Percentiles rank a stretch among this genome's conserved stretches.
Evolutionary conservation across 2,329 filamentous ascomycete genomes (phyloP).

Genomic region (Verticillium nubilum): DNA sequence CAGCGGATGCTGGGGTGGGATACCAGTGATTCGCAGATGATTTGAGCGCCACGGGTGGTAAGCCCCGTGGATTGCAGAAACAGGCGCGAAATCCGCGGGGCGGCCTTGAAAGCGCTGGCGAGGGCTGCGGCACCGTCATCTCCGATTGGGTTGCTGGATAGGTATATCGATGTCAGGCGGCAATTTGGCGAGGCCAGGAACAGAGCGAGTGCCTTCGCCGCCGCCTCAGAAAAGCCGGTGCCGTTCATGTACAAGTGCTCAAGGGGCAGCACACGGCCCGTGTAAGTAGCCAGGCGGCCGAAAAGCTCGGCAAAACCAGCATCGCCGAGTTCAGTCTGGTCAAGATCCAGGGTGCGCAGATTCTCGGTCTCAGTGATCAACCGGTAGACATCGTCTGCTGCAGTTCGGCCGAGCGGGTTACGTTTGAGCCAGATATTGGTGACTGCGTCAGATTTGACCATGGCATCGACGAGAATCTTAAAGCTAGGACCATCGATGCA

Average conservation of each 20-base stretch:
- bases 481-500: constrained; percentile 41
- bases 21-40: constrained; percentile 29
- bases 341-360: constrained; percentile 45
- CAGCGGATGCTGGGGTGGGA: constrained; percentile 27
- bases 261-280: constrained; percentile 21
- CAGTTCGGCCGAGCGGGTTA: constrained; percentile 39
- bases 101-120: constrained; percentile 22
- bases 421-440: constrained; percentile 50
- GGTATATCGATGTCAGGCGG: constrained; percentile 27
- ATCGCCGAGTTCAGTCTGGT: constrained; percentile 46
- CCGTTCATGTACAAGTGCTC: constrained; percentile 31
- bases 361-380: constrained; percentile 36
- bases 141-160: constrained; percentile 31
- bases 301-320: constrained; percentile 39
- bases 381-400: constrained; percentile 33
- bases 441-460: constrained; percentile 34
- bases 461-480: constrained; percentile 34
- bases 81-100: constrained; percentile 27
- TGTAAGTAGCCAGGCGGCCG: constrained; percentile 24
- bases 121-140: constrained; percentile 23
- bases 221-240: constrained; percentile 25
- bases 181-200: constrained; percentile 27
- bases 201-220: constrained; percentile 21
- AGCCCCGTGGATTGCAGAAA: constrained; percentile 38
- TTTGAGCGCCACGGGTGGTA: constrained; percentile 29